Evolutionary conservation across 257 asterid genomes (phyloP).

Genomic region (Plantago elongata): DNA sequence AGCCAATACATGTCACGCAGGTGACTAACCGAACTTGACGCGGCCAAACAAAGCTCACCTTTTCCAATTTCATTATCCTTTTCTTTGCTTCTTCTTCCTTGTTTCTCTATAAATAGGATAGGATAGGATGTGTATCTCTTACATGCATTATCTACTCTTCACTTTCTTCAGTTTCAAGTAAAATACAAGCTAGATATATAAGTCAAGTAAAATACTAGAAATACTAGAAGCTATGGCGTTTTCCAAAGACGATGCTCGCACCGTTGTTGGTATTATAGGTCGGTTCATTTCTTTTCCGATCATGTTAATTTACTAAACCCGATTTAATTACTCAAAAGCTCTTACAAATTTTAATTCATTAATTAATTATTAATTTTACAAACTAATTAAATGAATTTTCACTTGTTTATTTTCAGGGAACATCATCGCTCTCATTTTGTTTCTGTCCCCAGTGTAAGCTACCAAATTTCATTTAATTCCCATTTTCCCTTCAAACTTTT

Average conservation of each 20-base stretch:
- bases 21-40: conserved; percentile 22
- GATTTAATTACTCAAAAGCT: not conserved
- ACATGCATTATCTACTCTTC: conserved; percentile 12
- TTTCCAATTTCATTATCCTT: not conserved
- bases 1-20: conserved; percentile 55
- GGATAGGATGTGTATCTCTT: not conserved
- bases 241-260: conserved; percentile 41
- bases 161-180: not conserved
- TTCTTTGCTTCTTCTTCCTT: not conserved
- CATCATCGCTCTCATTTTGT: conserved; percentile 54
- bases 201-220: too few relatives aligned
- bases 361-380: too few relatives aligned
- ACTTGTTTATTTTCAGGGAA: conserved; percentile 49
- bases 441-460: conserved; percentile 75
- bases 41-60: conserved; percentile 30
- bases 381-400: too few relatives aligned
- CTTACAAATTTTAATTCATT: not conserved
- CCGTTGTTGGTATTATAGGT: conserved; percentile 66
- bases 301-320: not conserved
- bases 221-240: conserved; percentile 43
- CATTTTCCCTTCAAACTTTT: not conserved
- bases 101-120: conserved; percentile 23
- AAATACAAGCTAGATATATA: not conserved
- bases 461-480: not conserved
- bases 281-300: conserved; percentile 9